phyloP scores from a whole-genome alignment of 2,329 filamentous ascomycete species.

The Aspergillus transmontanensis region DNA sequence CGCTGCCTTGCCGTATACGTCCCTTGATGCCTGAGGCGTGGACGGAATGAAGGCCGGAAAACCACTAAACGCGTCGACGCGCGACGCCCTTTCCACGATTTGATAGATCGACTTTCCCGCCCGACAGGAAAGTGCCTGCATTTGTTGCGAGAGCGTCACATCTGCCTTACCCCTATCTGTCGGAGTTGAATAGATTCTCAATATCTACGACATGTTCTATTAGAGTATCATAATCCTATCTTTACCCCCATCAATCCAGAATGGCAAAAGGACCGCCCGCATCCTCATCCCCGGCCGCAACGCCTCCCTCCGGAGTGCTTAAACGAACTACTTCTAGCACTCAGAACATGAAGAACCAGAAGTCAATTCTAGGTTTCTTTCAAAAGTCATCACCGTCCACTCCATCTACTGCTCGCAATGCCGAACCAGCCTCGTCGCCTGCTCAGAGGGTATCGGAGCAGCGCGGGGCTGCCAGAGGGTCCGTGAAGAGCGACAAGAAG shows the following conservation, averaged over 20 bases:
- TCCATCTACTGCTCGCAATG: constrained; percentile 30
- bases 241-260: constrained; percentile 15
- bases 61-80: constrained; percentile 45
- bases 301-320: constrained; percentile 38
- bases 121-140: background rate
- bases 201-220: background rate
- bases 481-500: constrained; percentile 53
- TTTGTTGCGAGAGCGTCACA: background rate
- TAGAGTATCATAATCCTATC: background rate
- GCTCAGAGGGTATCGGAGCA: constrained; percentile 37
- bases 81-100: constrained; percentile 28
- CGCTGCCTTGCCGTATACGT: background rate
- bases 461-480: constrained; percentile 33
- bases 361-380: constrained; percentile 79
- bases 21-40: constrained; percentile 9
- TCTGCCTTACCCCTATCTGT: background rate
- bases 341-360: constrained; percentile 61
- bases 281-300: constrained; percentile 39
- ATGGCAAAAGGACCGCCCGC: constrained; percentile 43
- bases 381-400: constrained; percentile 59
- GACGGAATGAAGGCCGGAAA: constrained; percentile 1
- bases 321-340: constrained; percentile 46
- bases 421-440: constrained; percentile 41
- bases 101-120: constrained; percentile 17
- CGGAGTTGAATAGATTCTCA: background rate